A percentile compares a stretch with the other conserved stretches of the same genome.
Conservation (phyloP, 768 basidiomycete species). For the Wakefieldia striispora region DNA sequence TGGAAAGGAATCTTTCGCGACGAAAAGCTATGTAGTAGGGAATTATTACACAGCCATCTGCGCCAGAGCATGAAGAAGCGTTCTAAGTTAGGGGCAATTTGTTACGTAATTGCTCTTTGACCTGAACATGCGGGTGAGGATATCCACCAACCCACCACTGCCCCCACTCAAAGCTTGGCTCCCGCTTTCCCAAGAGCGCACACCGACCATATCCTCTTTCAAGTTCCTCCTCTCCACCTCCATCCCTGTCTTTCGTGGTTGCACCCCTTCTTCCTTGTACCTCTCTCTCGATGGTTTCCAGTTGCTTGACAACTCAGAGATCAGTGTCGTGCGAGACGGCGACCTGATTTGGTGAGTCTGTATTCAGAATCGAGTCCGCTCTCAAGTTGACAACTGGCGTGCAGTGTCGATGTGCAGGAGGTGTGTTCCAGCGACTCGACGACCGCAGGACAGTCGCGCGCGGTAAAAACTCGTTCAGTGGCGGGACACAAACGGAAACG, state of each 20-base stretch:
- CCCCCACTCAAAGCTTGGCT: slow-evolving; percentile 55
- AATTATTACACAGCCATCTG: no score
- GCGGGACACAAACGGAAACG: slow-evolving; percentile 29
- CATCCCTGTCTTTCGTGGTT: slow-evolving; percentile 7
- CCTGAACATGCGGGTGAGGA: slow-evolving; percentile 43
- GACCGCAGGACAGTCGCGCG: background rate
- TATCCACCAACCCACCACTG: slow-evolving; percentile 48
- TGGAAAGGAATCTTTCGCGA: no score
- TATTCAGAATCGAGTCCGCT: no score
- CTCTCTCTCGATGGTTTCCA: slow-evolving; percentile 31
- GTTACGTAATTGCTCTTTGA: no score
- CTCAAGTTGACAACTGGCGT: background rate
- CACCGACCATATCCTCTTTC: slow-evolving; percentile 11
- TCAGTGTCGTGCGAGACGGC: slow-evolving; percentile 27
- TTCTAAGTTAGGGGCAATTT: no score
- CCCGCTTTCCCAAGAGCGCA: slow-evolving; percentile 23
- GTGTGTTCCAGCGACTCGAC: background rate
- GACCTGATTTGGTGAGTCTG: slow-evolving; percentile 26
- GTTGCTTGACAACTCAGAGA: slow-evolving; percentile 26
- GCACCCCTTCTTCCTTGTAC: slow-evolving; percentile 3
- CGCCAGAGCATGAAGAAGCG: no score
- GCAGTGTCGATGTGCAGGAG: slow-evolving; percentile 18
- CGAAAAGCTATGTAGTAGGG: no score
- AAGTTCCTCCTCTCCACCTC: slow-evolving; percentile 20
- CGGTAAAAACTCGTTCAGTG: background rate